phyloP scores from a whole-genome alignment of 1,284 basidiomycete species.

The Omphalotus olearius region DNA sequence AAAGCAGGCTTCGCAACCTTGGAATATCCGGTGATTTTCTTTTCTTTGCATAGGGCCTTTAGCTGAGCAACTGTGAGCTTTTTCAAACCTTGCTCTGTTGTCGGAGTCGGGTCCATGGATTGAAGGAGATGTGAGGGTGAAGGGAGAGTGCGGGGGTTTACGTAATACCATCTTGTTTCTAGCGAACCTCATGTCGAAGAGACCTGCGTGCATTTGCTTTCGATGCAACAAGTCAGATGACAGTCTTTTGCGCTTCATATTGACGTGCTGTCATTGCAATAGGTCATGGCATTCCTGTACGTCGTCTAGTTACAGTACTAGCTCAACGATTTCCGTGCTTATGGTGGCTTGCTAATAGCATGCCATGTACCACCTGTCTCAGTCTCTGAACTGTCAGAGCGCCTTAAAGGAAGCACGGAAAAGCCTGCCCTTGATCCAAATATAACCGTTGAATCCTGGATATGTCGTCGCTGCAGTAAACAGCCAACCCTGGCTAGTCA shows the following conservation, averaged over 20 bases:
- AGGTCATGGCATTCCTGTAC: slow-evolving; percentile 15
- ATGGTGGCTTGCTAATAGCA: background rate
- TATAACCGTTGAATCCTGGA: slow-evolving; percentile 2
- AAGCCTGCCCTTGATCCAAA: background rate
- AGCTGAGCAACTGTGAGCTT: slow-evolving; percentile 57
- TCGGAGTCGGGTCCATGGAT: too few species aligned
- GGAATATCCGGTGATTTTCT: slow-evolving; percentile 55
- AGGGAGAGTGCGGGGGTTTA: too few species aligned
- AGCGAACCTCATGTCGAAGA: background rate
- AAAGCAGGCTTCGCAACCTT: slow-evolving; percentile 50
- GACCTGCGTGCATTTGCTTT: background rate
- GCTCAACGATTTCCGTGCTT: too few species aligned
- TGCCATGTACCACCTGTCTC: slow-evolving; percentile 9
- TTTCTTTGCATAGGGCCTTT: slow-evolving; percentile 63
- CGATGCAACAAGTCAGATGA: slow-evolving; percentile 9
- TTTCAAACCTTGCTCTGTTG: slow-evolving; percentile 23
- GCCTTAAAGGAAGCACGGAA: background rate
- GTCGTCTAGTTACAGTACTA: too few species aligned
- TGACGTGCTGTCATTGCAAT: slow-evolving; percentile 10
- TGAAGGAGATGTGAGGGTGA: too few species aligned
- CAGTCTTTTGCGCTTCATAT: slow-evolving; percentile 1
- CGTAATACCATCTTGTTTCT: too few species aligned
- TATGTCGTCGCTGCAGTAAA: slow-evolving; percentile 2
- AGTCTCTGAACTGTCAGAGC: slow-evolving; percentile 7
- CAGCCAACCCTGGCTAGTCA: background rate